Conservation (phyloP, 75 land plant species). For the Pinus taeda region DNA sequence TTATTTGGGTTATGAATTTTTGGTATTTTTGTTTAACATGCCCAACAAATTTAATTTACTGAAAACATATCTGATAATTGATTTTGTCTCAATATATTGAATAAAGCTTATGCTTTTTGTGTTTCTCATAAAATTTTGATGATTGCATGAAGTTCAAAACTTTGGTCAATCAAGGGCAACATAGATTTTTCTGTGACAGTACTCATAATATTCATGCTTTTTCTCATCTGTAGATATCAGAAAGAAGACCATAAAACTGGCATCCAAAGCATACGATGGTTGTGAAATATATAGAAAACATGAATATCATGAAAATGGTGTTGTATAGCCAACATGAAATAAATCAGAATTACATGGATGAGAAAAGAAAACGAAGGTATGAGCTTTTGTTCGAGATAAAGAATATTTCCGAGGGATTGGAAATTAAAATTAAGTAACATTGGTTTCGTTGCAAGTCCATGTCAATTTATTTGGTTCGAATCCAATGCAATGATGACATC, state of each 20-base stretch:
- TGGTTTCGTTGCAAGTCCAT: constrained; percentile 58
- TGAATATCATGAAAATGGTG: constrained; percentile 52
- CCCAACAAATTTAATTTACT: background rate
- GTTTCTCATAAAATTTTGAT: too few species aligned
- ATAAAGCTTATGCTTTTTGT: too few species aligned
- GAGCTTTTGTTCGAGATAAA: constrained; percentile 64
- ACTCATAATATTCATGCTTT: background rate
- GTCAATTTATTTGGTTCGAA: constrained; percentile 23
- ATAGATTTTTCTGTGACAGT: background rate
- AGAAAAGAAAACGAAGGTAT: constrained; percentile 54
- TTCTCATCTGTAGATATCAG: constrained; percentile 50
- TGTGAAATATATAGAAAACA: constrained; percentile 50
- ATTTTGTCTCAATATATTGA: too few species aligned
- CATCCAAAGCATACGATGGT: constrained; percentile 38
- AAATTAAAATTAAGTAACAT: constrained; percentile 49
- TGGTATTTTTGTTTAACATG: background rate
- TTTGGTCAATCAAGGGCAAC: too few species aligned
- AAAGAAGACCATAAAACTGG: constrained; percentile 70
- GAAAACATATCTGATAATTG: too few species aligned
- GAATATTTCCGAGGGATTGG: constrained; percentile 45
- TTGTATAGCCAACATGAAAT: constrained; percentile 62
- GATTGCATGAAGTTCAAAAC: too few species aligned
- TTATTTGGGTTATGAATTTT: background rate
- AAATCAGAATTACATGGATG: constrained; percentile 72
- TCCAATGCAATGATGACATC: too few species aligned